phyloP scores from a whole-genome alignment of 2,329 filamentous ascomycete genomes.

The Rhytidhysteron rufulum region DNA sequence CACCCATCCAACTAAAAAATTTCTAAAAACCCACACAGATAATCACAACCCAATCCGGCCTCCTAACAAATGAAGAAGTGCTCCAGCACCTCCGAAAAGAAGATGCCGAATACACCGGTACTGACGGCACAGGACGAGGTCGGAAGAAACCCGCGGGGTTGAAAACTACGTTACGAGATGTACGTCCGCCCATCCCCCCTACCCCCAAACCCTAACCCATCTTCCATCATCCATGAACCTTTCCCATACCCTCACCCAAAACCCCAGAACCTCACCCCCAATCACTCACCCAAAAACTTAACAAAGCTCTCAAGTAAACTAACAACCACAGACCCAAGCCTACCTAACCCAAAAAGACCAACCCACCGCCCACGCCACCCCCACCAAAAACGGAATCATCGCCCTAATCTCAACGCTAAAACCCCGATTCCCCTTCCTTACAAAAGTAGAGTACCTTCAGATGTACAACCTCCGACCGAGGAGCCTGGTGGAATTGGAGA shows the following conservation, averaged over 20 bases:
- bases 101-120: constrained; percentile 29
- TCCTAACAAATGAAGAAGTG: constrained; percentile 71
- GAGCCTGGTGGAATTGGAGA: constrained; percentile 27
- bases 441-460: constrained; percentile 37
- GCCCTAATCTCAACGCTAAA: too few relatives aligned
- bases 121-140: constrained; percentile 22
- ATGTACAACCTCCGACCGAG: constrained; percentile 32
- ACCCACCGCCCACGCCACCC: constrained; percentile 13
- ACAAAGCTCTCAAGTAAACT: too few relatives aligned
- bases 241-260: constrained; percentile 1
- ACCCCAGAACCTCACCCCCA: neutral
- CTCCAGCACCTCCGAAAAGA: constrained; percentile 41
- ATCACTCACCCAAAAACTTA: neutral
- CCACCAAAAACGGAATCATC: constrained; percentile 16
- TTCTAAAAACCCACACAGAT: constrained; percentile 53
- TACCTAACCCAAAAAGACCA: constrained; percentile 39
- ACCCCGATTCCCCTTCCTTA: constrained; percentile 30
- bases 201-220: neutral
- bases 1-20: neutral
- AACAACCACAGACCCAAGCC: constrained; percentile 40
- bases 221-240: neutral
- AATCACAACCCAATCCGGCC: constrained; percentile 65
- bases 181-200: constrained; percentile 31
- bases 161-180: constrained; percentile 60
- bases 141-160: constrained; percentile 50